A percentile compares a stretch with the other conserved stretches of the same genome.
Evolutionary conservation across 2,329 filamentous ascomycete species (phyloP).

Genomic region (Diplodia scrobiculata): DNA sequence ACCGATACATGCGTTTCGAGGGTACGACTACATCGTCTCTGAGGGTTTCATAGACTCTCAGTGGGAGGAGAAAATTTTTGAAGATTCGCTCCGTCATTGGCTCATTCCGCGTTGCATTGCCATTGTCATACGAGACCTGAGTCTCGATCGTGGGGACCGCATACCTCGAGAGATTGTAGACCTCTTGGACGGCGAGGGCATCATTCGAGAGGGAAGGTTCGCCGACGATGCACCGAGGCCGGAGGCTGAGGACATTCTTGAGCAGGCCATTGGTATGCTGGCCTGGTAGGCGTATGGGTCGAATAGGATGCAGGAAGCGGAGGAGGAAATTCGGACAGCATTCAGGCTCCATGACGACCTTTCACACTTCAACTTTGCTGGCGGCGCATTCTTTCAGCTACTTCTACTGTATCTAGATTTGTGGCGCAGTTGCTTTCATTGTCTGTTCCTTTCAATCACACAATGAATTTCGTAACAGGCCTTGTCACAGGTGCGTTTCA

Average conservation of each 20-base stretch:
- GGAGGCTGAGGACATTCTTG: not conserved
- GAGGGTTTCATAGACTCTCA: accelerated
- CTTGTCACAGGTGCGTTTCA: no score
- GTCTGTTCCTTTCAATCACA: no score
- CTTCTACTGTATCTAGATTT: no score
- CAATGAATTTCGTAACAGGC: no score
- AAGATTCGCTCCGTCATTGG: not conserved
- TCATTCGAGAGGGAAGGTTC: not conserved
- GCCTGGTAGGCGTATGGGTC: no score
- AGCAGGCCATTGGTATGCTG: not conserved
- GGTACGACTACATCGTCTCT: not conserved
- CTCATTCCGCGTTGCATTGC: not conserved
- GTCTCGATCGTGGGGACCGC: not conserved
- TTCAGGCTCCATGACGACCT: no score
- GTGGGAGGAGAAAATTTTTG: accelerated
- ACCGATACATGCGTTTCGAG: not conserved
- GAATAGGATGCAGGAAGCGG: no score
- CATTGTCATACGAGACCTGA: not conserved
- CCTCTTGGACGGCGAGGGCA: not conserved
- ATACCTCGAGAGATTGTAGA: not conserved
- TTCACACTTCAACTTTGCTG: no score
- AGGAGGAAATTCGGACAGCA: no score
- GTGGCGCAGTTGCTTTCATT: no score
- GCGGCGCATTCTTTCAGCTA: no score
- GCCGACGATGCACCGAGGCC: not conserved